Base-by-base conservation (phyloP, 148 eudicot species). In the Nyssa sinensis region DNA sequence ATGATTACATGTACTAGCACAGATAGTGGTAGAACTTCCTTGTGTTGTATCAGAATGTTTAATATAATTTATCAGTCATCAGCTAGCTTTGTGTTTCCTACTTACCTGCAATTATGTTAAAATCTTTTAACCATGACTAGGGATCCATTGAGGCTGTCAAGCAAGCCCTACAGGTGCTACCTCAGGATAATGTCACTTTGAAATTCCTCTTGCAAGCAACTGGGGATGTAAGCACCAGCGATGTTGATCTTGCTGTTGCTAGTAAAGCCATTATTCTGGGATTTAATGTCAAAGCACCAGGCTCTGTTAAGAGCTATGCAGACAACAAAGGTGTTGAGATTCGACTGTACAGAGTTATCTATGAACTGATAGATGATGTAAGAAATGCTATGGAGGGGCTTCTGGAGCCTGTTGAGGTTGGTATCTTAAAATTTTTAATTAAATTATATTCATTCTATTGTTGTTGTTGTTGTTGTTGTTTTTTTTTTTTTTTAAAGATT, bases 371-470 rank as follows among this genome's bases (percentile, higher is more conserved):
- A 81, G 97, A 92, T 84, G 98, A 95, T 41, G 85, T 95, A 75
- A 83, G 98, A 64, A 88, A 86, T 27, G 96, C 96, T 17, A 95
- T 95, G 98, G 97, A 95, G 84, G 98, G 98, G 62, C 88, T 95
- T 65, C 83, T 95, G 75, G 94, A 95, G 41, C 75, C 96, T 81
- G 94, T 90, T 58, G 93, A 95, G 98, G 98, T 95, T n/a, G n/a
- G n/a, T n/a, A n/a, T n/a, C n/a, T n/a, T n/a, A n/a, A n/a, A n/a
- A n/a, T n/a, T n/a, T n/a, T n/a, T n/a, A n/a, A n/a, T n/a, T n/a
- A 41, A 44, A 33, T 53, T 34, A 79, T 81, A 70, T 73, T 74
- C 23, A 53, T 41, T 47, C 44, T 77, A 25, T 39, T 79, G 72
- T 32, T 71, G 47, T 73, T 66, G 61, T 29, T 67, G 59, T 66